Percentiles rank a stretch among this genome's conserved stretches.
Evolutionary conservation across 1,139 yeast species (phyloP).

Genomic region (Spathaspora jeffriesii): DNA sequence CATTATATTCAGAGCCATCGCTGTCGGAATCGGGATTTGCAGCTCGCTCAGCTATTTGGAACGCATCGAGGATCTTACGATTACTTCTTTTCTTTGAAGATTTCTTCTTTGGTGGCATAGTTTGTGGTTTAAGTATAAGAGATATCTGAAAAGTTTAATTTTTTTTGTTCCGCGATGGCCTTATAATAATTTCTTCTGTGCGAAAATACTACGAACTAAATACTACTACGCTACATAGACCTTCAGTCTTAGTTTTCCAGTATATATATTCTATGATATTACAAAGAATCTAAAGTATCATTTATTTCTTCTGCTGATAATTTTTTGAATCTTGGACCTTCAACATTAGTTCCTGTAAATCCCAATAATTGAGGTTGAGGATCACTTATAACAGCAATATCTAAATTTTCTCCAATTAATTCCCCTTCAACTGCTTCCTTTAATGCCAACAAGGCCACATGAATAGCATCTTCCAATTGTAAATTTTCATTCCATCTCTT

Average conservation of each 20-base stretch:
- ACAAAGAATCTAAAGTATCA: constrained; percentile 92
- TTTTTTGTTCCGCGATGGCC: constrained; percentile 7
- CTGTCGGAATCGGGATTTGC: constrained; percentile 21
- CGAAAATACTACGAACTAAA: neutral
- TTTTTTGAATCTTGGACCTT: constrained; percentile 88
- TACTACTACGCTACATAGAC: constrained; percentile 2
- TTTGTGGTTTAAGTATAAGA: neutral
- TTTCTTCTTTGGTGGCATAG: constrained; percentile 3
- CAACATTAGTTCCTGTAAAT: constrained; percentile 76
- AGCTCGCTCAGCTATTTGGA: constrained; percentile 47
- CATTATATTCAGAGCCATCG: constrained; percentile 15
- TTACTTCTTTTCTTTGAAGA: constrained; percentile 27
- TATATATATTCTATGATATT: constrained; percentile 14
- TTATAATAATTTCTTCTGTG: neutral
- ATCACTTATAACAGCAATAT: constrained; percentile 84
- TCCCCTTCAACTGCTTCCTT: constrained; percentile 99
- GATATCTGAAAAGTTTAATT: constrained; percentile 3
- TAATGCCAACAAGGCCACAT: constrained; percentile 89
- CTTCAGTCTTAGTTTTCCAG: neutral
- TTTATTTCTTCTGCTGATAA: constrained; percentile 88
- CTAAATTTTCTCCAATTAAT: constrained; percentile 95
- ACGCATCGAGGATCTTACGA: constrained; percentile 44
- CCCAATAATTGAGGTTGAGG: constrained; percentile 84
- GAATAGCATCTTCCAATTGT: constrained; percentile 97
- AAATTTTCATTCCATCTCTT: constrained; percentile 98